Evolutionary conservation across 1,139 yeast species (phyloP).

Genomic region (Blastobotrys buckinghamii): DNA sequence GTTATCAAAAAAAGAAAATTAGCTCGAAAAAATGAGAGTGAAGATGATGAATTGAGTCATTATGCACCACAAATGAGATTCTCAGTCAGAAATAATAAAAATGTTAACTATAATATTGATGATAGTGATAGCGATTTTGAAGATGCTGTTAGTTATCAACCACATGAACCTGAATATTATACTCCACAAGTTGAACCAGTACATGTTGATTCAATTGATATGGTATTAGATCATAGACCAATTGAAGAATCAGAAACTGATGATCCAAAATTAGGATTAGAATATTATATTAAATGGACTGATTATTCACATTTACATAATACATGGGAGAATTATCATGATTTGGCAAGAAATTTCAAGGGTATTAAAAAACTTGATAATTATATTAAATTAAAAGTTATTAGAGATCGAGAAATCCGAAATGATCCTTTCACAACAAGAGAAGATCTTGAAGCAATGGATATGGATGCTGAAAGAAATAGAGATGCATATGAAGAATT

Average conservation of each 20-base stretch:
- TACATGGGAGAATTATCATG: conserved; percentile 79
- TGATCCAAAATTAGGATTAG: conserved; percentile 33
- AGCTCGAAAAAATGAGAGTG: conserved; percentile 23
- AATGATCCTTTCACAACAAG: conserved; percentile 74
- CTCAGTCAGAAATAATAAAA: conserved; percentile 65
- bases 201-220: conserved; percentile 36
- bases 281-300: conserved; percentile 67
- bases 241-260: conserved; percentile 22
- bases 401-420: conserved; percentile 69
- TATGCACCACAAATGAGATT: conserved; percentile 47
- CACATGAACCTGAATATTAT: conserved; percentile 22
- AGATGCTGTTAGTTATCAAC: conserved; percentile 28
- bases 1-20: conserved; percentile 22
- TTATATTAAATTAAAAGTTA: conserved; percentile 72
- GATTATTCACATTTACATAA: conserved; percentile 88
- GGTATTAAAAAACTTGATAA: conserved; percentile 88
- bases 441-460: conserved; percentile 91
- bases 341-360: conserved; percentile 44
- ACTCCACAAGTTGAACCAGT: conserved; percentile 15
- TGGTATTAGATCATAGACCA: conserved; percentile 31
- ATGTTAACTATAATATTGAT: conserved; percentile 73
- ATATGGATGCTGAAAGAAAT: conserved; percentile 78
- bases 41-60: conserved; percentile 21
- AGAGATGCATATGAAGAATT: conserved; percentile 80
- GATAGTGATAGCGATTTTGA: conserved; percentile 56